phyloP scores from a whole-genome alignment of 2,329 filamentous ascomycete species.

The Fusarium duplospermum region DNA sequence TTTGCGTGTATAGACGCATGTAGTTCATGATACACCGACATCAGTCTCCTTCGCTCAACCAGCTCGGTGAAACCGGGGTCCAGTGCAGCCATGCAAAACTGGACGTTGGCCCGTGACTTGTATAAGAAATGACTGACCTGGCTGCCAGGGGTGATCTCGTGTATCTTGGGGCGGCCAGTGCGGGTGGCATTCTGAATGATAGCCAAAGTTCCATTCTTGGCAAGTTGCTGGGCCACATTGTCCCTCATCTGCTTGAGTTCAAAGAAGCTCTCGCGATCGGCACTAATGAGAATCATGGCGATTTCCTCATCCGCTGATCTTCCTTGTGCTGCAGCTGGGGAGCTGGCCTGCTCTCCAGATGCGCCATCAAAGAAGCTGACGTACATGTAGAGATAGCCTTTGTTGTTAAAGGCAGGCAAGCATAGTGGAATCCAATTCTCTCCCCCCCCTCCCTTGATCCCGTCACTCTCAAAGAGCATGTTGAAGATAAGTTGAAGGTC shows the following conservation, averaged over 20 bases:
- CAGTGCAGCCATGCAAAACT: constrained; percentile 92
- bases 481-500: constrained; percentile 98
- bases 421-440: constrained; percentile 99
- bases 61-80: constrained; percentile 71
- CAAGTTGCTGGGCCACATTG: constrained; percentile 74
- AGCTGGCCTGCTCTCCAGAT: constrained; percentile 55
- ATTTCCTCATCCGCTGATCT: constrained; percentile 79
- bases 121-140: constrained; percentile 93
- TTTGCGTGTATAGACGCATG: constrained; percentile 88
- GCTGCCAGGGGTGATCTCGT: constrained; percentile 83
- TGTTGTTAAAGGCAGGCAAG: constrained; percentile 95
- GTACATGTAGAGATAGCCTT: constrained; percentile 98
- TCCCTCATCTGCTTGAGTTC: constrained; percentile 81
- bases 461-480: constrained; percentile 97
- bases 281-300: constrained; percentile 92
- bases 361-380: constrained; percentile 87
- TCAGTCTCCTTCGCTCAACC: constrained; percentile 75
- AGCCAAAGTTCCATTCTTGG: constrained; percentile 79
- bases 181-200: constrained; percentile 79
- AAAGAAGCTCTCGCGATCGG: constrained; percentile 94
- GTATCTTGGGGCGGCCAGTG: constrained; percentile 76
- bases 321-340: constrained; percentile 70
- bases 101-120: constrained; percentile 93
- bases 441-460: constrained; percentile 88
- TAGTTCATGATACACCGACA: constrained; percentile 86